Evolutionary conservation across 2,329 filamentous ascomycete species (phyloP).

Genomic region (Trichoderma polysporum): DNA sequence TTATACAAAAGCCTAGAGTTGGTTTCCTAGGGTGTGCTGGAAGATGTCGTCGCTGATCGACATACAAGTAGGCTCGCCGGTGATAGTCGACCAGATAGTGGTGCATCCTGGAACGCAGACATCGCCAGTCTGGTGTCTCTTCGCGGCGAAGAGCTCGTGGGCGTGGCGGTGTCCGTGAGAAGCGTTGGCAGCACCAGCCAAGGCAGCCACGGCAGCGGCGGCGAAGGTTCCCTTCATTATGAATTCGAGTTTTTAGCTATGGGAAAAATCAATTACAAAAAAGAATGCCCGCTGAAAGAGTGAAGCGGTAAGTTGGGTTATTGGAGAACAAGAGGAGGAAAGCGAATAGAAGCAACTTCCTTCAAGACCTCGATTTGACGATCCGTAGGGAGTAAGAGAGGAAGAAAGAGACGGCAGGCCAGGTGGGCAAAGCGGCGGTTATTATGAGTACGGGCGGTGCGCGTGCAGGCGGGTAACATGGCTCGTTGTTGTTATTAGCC

Average conservation of each 20-base stretch:
- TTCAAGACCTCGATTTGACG: slow-evolving; percentile 53
- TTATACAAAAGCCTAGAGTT: background rate
- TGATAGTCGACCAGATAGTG: slow-evolving; percentile 71
- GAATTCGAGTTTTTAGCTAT: slow-evolving; percentile 31
- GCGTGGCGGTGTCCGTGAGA: slow-evolving; percentile 62
- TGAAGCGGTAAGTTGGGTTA: slow-evolving; percentile 66
- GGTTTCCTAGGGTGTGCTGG: background rate
- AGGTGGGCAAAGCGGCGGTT: slow-evolving; percentile 46
- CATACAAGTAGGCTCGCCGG: slow-evolving; percentile 65
- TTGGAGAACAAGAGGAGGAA: slow-evolving; percentile 52
- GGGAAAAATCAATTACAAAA: slow-evolving; percentile 32
- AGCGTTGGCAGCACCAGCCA: slow-evolving; percentile 56
- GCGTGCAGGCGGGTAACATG: slow-evolving; percentile 17
- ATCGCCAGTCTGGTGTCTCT: slow-evolving; percentile 40
- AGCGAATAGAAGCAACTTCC: slow-evolving; percentile 47
- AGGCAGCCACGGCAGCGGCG: slow-evolving; percentile 62
- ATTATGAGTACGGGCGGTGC: slow-evolving; percentile 26
- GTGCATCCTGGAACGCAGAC: slow-evolving; percentile 65
- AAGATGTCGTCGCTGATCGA: background rate
- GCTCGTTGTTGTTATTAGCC: slow-evolving; percentile 19
- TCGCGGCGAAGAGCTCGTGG: slow-evolving; percentile 60
- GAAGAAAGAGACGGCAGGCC: slow-evolving; percentile 36
- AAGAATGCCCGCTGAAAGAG: slow-evolving; percentile 85
- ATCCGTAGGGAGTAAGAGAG: slow-evolving; percentile 41
- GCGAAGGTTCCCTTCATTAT: slow-evolving; percentile 75